phyloP scores from a whole-genome alignment of 1,284 basidiomycete species.

The Neolentinus lepideus region DNA sequence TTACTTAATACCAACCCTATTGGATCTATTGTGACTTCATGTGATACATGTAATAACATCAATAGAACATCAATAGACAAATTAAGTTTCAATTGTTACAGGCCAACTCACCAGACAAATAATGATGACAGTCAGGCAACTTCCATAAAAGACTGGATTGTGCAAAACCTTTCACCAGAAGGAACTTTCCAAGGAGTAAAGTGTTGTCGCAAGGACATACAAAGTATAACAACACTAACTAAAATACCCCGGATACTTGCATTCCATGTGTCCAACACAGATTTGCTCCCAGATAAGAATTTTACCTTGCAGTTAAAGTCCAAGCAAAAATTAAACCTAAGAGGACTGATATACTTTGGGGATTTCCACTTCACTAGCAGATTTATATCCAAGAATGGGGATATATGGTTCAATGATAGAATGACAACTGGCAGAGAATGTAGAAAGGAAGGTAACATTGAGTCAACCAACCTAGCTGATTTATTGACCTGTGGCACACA shows the following conservation, averaged over 20 bases:
- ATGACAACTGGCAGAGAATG: background rate
- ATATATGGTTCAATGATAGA: conserved; percentile 1
- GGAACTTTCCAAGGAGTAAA: no score
- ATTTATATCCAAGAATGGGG: background rate
- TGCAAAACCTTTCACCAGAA: no score
- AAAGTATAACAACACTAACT: background rate
- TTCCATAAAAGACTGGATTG: background rate
- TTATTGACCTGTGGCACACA: background rate
- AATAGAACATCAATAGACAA: no score
- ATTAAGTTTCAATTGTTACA: no score
- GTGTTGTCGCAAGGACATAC: no score
- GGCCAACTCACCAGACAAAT: no score
- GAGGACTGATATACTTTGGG: conserved; percentile 1
- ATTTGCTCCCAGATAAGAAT: background rate
- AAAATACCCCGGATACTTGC: background rate
- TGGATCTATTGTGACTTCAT: background rate
- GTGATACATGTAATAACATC: background rate
- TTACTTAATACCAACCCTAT: background rate
- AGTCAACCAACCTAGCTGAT: background rate
- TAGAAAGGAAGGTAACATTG: background rate
- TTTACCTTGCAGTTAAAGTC: background rate
- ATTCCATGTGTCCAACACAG: background rate
- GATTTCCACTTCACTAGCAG: background rate
- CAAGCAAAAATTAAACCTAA: background rate
- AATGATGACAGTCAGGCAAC: background rate